Conservation (phyloP, 805 yeast species). For the Ogataea pignaliae region DNA sequence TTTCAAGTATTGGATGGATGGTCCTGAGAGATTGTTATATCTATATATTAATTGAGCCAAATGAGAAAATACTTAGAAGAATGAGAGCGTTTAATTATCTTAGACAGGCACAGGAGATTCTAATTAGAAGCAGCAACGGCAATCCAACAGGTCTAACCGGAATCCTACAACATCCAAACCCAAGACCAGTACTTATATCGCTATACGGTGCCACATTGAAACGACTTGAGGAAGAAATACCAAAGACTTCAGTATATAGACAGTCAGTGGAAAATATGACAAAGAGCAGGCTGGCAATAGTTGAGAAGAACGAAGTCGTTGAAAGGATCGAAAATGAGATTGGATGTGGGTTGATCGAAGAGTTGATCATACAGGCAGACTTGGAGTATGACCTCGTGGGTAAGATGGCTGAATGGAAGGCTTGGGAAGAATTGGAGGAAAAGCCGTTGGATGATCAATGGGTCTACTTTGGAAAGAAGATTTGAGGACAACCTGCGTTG, state of each 20-base stretch:
- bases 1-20: no score
- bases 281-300: slow-evolving; percentile 61
- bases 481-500: slow-evolving; percentile 29
- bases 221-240: slow-evolving; percentile 56
- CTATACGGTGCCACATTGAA: slow-evolving; percentile 67
- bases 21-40: no score
- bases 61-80: not conserved
- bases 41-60: no score
- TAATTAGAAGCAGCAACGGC: slow-evolving; percentile 56
- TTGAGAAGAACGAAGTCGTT: slow-evolving; percentile 54
- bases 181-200: slow-evolving; percentile 71
- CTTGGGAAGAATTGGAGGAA: slow-evolving; percentile 79
- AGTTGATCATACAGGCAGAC: slow-evolving; percentile 74
- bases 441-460: slow-evolving; percentile 79
- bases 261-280: slow-evolving; percentile 72
- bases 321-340: slow-evolving; percentile 67
- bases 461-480: slow-evolving; percentile 71
- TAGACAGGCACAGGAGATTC: slow-evolving; percentile 40
- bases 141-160: slow-evolving; percentile 83
- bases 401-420: slow-evolving; percentile 63
- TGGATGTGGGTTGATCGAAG: slow-evolving; percentile 83
- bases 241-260: slow-evolving; percentile 68
- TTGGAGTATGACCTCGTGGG: slow-evolving; percentile 70
- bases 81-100: slow-evolving; percentile 34
- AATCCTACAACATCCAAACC: slow-evolving; percentile 73